Base-by-base conservation (phyloP, 805 yeast species). In the Saccharomycopsis selenospora region DNA sequence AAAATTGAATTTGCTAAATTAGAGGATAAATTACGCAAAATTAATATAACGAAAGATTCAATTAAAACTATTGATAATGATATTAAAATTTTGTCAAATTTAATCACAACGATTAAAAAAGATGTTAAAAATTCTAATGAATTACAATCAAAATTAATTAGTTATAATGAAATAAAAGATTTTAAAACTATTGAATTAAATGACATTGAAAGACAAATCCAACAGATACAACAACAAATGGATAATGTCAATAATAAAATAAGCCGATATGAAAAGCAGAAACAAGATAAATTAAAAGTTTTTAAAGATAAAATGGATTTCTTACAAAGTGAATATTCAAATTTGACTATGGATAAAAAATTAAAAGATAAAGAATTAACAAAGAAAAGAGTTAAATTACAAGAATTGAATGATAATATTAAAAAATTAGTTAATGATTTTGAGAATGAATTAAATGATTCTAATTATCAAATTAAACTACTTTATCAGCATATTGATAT, bases 161-260 rank as follows among this genome's bases (percentile, higher is more conserved):
- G 24, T 10, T 52, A 49, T 40, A 40, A 36, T 17, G 55, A 52
- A 20, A 33, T 48, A 3, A 49, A 47, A 18, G 53, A 52, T 20
- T 52, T 43, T 25, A 52, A 52, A 36, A 49, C 40, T 26, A 17
- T 40, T 4, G 55, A 52, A 36, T 33, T 49, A 26, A 6, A 36
- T 3, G 46, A 36, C 11, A 55, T 70, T 36, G 57, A 62, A 7
- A 61, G 75, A 41, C 70, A 69, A 47, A 64, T 66, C 5, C 70
- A 66, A 50, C 66, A 70, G 48, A 49, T 66, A 3, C 59, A 61
- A 25, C 60, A 71, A 47, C 76, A 72, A 53, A 60, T 71, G 22
- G 59, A 65, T 36, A 67, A 63, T 51, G 61, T 64, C 10, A 71
- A 66, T 46, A 76, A 71, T 23, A 72, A 71, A 52, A 65, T 66